These are phyloP conservation scores for Diutina siamensis DNA, from an alignment of 1,139 yeast species.

Conservation along the genomic window DNA sequence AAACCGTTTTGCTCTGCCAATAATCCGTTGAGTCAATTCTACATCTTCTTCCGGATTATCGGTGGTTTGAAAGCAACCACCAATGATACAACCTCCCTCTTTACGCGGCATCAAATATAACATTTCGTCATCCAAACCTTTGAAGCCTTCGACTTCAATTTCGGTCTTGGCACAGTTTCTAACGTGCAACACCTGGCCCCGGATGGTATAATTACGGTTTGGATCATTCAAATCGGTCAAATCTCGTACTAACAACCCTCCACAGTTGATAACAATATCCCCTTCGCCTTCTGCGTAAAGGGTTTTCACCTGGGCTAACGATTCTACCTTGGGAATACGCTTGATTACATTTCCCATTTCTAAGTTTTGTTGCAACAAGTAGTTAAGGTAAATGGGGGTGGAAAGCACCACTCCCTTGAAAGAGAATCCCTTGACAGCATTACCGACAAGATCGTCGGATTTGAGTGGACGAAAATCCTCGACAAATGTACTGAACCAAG, in stretches of 20 bases:
- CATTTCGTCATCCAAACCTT: conserved; percentile 23
- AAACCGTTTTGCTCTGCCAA: conserved; percentile 27
- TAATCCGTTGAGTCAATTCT: conserved; percentile 26
- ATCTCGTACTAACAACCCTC: conserved; percentile 27
- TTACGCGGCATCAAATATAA: conserved; percentile 40
- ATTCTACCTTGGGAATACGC: conserved; percentile 14
- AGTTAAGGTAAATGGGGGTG: conserved; percentile 38
- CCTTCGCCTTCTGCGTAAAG: conserved; percentile 13
- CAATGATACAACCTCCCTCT: conserved; percentile 44
- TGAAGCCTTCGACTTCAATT: conserved; percentile 19
- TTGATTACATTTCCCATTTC: conserved; percentile 24
- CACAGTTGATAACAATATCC: conserved; percentile 32
- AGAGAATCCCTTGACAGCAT: conserved; percentile 33
- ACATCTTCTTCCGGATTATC: conserved; percentile 19
- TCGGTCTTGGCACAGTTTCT: conserved; percentile 12
- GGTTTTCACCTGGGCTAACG: conserved; percentile 10
- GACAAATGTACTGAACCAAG: conserved; percentile 37
- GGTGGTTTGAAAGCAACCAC: conserved; percentile 32
- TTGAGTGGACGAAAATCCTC: conserved; percentile 13
- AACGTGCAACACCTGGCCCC: conserved; percentile 28
- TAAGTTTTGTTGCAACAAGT: conserved; percentile 26
- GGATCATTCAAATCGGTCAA: conserved; percentile 11
- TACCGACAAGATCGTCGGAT: neutral
- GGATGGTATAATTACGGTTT: conserved; percentile 18
- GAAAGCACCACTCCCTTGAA: conserved; percentile 40